These are phyloP conservation scores for Myriosclerotinia duriaeana DNA, from an alignment of 2,329 filamentous ascomycete species.

Conservation along the genomic window DNA sequence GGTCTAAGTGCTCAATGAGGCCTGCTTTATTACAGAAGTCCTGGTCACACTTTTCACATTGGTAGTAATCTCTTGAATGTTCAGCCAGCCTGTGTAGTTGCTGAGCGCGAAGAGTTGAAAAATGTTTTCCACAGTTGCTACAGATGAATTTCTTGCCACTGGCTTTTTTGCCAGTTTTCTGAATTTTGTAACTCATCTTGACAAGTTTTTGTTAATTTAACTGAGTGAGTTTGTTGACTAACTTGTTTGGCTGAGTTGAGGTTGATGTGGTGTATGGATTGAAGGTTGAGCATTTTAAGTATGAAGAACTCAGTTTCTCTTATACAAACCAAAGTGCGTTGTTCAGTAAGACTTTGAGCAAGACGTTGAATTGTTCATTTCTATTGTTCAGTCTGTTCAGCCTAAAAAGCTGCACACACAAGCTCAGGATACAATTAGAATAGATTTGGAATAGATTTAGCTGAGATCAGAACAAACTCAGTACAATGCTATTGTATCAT, in stretches of 20 bases:
- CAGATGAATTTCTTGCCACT: background rate
- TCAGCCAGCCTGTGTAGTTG: background rate
- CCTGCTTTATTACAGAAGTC: fast-evolving
- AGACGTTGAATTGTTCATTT: background rate
- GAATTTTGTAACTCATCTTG: background rate
- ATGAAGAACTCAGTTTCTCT: background rate
- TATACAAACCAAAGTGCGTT: background rate
- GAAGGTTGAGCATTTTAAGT: background rate
- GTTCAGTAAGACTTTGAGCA: background rate
- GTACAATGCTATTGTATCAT: background rate
- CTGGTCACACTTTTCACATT: background rate
- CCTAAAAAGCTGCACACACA: background rate
- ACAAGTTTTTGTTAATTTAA: too few species aligned
- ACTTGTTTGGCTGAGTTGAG: background rate
- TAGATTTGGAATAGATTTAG: too few species aligned
- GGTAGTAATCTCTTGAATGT: background rate
- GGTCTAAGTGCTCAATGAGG: background rate
- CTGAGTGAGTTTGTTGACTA: background rate
- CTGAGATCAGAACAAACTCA: background rate
- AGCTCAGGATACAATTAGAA: background rate
- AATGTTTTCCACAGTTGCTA: background rate
- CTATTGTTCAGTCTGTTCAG: background rate
- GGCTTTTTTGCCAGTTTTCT: background rate
- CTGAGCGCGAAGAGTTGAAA: background rate
- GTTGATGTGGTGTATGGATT: background rate